phyloP scores from a whole-genome alignment of 2,329 filamentous ascomycete species.

The Geosmithia morbida region DNA sequence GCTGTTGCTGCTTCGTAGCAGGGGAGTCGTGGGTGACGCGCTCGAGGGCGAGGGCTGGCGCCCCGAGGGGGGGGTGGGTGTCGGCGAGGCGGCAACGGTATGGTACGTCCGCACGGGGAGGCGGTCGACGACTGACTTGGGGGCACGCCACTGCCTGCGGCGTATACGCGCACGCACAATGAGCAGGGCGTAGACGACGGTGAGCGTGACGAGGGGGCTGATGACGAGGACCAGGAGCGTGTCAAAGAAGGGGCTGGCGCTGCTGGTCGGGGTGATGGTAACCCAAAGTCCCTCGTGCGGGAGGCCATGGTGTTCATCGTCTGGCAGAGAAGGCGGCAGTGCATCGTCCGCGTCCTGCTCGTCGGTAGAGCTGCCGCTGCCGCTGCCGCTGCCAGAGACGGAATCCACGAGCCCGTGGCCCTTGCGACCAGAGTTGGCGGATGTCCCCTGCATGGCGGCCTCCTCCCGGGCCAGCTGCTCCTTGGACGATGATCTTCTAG shows the following conservation, averaged over 20 bases:
- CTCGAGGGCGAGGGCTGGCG: conserved; percentile 47
- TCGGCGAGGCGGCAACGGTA: conserved; percentile 53
- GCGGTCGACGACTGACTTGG: conserved; percentile 87
- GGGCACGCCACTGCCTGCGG: conserved; percentile 85
- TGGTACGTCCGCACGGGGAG: conserved; percentile 94
- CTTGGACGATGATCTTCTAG: background rate
- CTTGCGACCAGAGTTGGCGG: too few species aligned
- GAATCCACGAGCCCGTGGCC: background rate
- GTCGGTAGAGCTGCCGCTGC: background rate
- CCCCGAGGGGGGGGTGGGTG: conserved; percentile 34
- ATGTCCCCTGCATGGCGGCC: too few species aligned
- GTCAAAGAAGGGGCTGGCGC: conserved; percentile 86
- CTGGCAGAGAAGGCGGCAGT: background rate
- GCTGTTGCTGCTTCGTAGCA: conserved; percentile 47
- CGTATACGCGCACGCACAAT: conserved; percentile 80
- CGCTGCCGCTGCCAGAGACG: background rate
- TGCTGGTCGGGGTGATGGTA: conserved; percentile 84
- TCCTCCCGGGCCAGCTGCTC: background rate
- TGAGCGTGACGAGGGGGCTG: conserved; percentile 82
- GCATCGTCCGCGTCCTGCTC: background rate
- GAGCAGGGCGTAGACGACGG: conserved; percentile 80
- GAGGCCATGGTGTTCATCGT: background rate
- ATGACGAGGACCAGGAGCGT: conserved; percentile 93
- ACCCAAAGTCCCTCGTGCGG: conserved; percentile 72
- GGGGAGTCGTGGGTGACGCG: conserved; percentile 63